These are phyloP conservation scores for Jimgerdemannia flammicorona DNA, from an alignment of 192 early-diverging fungal genomes.

Conservation along the genomic window DNA sequence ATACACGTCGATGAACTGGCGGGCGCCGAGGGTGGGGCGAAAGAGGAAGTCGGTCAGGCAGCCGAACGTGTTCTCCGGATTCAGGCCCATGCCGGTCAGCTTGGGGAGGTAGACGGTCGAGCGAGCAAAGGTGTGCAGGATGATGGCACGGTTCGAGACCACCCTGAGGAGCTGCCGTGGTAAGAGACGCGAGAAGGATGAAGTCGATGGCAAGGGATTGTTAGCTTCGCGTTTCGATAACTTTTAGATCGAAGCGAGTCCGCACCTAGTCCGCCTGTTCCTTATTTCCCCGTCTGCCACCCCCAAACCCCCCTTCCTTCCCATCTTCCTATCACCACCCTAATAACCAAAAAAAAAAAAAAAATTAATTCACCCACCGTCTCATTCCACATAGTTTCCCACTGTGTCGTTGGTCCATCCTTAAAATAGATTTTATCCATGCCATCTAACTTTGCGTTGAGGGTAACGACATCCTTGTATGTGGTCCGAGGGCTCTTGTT, in stretches of 20 bases:
- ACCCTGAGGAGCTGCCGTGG: not conserved
- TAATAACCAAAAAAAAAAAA: not conserved
- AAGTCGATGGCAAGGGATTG: too few relatives aligned
- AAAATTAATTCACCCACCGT: slow-evolving; percentile 7
- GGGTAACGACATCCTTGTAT: slow-evolving; percentile 15
- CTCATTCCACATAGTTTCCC: slow-evolving; percentile 24
- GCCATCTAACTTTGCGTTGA: slow-evolving; percentile 20
- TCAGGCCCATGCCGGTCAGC: slow-evolving; percentile 29
- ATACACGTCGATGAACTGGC: slow-evolving; percentile 33
- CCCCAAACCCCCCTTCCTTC: not conserved
- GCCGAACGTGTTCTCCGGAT: slow-evolving; percentile 34
- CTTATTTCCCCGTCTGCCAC: not conserved
- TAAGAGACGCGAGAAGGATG: not conserved
- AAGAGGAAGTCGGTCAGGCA: slow-evolving; percentile 41
- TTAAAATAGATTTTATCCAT: slow-evolving; percentile 20
- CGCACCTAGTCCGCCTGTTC: too few relatives aligned
- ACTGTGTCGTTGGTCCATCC: slow-evolving; percentile 24
- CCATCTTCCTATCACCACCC: not conserved
- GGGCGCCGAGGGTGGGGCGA: slow-evolving; percentile 25
- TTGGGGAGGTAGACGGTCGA: slow-evolving; percentile 25
- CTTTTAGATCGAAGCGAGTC: too few relatives aligned
- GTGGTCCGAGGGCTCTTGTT: slow-evolving; percentile 9
- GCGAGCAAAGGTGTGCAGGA: slow-evolving; percentile 30
- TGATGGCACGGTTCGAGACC: slow-evolving; percentile 33
- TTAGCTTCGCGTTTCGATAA: too few relatives aligned